phyloP scores from a whole-genome alignment of 163 green algal genomes.

The Picocystis sp. region DNA sequence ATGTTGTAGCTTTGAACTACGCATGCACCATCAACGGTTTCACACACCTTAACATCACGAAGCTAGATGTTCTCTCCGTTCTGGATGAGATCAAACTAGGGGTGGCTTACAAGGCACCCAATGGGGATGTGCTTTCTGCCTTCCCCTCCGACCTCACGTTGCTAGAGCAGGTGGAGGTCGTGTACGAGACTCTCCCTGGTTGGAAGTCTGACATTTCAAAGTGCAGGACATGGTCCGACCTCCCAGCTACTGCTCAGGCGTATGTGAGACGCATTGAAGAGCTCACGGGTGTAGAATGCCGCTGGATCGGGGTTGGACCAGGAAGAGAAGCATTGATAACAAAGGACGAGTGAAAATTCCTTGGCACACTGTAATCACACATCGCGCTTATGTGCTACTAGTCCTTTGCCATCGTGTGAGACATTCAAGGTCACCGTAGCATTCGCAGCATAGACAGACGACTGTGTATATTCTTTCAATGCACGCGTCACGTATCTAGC shows the following conservation, averaged over 20 bases:
- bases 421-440: no score
- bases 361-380: background rate
- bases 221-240: constrained; percentile 51
- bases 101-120: constrained; percentile 26
- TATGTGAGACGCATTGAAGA: constrained; percentile 58
- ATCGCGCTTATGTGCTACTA: no score
- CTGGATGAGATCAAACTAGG: constrained; percentile 82
- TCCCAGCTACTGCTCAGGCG: constrained; percentile 42
- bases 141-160: constrained; percentile 25
- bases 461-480: constrained; percentile 5
- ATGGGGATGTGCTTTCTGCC: constrained; percentile 10
- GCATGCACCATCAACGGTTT: constrained; percentile 86
- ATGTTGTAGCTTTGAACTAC: constrained; percentile 88
- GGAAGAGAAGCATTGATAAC: constrained; percentile 83
- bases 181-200: constrained; percentile 86
- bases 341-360: constrained; percentile 22
- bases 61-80: constrained; percentile 86
- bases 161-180: constrained; percentile 41
- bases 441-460: no score
- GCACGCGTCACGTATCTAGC: constrained; percentile 33
- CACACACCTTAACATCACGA: constrained; percentile 95
- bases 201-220: constrained; percentile 83
- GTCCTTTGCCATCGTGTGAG: no score
- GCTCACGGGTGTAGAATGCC: constrained; percentile 56
- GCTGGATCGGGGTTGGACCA: constrained; percentile 94